Percentiles rank a stretch among this genome's conserved stretches.
Evolutionary conservation across 2,329 filamentous ascomycete genomes (phyloP).

Genomic region (Botrytis fragariae): DNA sequence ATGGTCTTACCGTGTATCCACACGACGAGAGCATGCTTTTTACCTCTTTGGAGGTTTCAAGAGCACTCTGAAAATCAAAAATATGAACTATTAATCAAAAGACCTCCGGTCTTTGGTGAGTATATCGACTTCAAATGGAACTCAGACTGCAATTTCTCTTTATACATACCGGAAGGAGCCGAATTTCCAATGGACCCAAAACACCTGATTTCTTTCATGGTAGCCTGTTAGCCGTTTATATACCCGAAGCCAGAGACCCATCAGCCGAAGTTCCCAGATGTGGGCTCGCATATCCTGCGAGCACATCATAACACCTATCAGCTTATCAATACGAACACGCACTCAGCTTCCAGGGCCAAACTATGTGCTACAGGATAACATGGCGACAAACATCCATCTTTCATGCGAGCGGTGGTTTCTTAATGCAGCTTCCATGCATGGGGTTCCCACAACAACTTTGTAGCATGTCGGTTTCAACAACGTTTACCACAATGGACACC

Average conservation of each 20-base stretch:
- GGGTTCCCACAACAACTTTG: background rate
- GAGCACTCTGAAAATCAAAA: slow-evolving; percentile 13
- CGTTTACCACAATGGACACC: slow-evolving; percentile 9
- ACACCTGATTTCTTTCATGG: slow-evolving; percentile 5
- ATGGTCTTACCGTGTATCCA: slow-evolving; percentile 10
- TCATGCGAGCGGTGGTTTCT: background rate
- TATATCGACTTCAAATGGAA: slow-evolving; percentile 15
- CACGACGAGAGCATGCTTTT: slow-evolving; percentile 9
- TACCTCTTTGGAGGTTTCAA: slow-evolving; percentile 4
- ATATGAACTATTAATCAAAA: slow-evolving; percentile 11
- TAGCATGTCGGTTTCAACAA: background rate
- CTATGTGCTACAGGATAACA: background rate
- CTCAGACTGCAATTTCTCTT: slow-evolving; percentile 12
- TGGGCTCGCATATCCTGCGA: slow-evolving; percentile 20
- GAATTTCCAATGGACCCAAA: background rate
- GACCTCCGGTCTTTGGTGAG: slow-evolving; percentile 20
- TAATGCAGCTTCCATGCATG: slow-evolving; percentile 16
- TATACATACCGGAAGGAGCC: slow-evolving; percentile 9
- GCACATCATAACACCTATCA: slow-evolving; percentile 2
- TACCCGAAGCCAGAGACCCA: background rate
- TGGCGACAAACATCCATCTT: background rate
- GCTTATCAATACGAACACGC: background rate
- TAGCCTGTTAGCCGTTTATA: background rate
- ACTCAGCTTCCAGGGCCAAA: background rate
- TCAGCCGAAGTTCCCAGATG: slow-evolving; percentile 3